These are phyloP conservation scores for Farysia itapuensis DNA, from an alignment of 1,284 basidiomycete genomes.

Conservation along the genomic window DNA sequence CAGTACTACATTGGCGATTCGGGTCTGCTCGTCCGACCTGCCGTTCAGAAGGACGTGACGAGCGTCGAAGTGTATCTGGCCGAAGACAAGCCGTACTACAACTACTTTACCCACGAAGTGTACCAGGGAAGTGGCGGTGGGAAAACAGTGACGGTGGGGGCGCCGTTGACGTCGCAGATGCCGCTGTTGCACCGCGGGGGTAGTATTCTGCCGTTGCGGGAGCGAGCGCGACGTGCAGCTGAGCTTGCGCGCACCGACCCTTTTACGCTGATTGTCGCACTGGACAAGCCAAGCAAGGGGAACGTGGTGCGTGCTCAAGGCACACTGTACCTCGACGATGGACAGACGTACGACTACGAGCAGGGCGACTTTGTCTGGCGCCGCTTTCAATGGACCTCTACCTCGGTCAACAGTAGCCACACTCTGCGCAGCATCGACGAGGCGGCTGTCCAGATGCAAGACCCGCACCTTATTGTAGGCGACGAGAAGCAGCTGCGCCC, in stretches of 20 bases:
- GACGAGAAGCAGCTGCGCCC: slow-evolving; percentile 30
- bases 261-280: slow-evolving; percentile 83
- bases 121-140: slow-evolving; percentile 71
- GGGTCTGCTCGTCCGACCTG: slow-evolving; percentile 88
- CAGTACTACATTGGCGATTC: slow-evolving; percentile 90
- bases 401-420: slow-evolving; percentile 8
- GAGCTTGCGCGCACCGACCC: slow-evolving; percentile 88
- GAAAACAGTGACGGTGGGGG: slow-evolving; percentile 69
- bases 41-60: slow-evolving; percentile 74
- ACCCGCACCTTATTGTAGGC: slow-evolving; percentile 11
- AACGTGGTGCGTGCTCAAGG: slow-evolving; percentile 66
- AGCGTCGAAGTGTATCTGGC: slow-evolving; percentile 80
- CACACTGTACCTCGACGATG: slow-evolving; percentile 93
- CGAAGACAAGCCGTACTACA: slow-evolving; percentile 92
- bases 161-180: slow-evolving; percentile 65
- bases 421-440: slow-evolving; percentile 29
- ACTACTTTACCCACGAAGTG: slow-evolving; percentile 71
- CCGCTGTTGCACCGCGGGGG: slow-evolving; percentile 91
- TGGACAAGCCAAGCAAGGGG: slow-evolving; percentile 64
- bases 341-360: slow-evolving; percentile 78
- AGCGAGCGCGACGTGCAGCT: slow-evolving; percentile 82
- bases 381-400: slow-evolving; percentile 35
- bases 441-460: slow-evolving; percentile 9
- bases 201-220: slow-evolving; percentile 80
- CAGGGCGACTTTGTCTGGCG: slow-evolving; percentile 75